Conservation (phyloP, 176 grass and related monocot genomes). For the Eleusine coracana region DNA sequence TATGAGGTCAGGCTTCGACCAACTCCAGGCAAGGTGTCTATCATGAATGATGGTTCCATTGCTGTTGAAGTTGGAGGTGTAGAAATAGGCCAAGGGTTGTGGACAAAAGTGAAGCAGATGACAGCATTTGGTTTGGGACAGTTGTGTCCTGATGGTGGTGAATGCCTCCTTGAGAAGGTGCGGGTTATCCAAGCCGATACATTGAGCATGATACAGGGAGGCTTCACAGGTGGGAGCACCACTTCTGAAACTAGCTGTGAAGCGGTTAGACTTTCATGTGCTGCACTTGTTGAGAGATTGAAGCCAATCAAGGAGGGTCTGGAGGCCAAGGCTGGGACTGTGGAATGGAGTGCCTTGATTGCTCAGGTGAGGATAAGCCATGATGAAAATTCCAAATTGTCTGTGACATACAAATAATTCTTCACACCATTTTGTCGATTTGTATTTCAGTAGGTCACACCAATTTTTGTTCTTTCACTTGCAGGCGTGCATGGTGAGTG, state of each 20-base stretch:
- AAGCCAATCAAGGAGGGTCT: conserved; percentile 70
- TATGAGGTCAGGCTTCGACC: conserved; percentile 40
- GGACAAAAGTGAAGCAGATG: conserved; percentile 93
- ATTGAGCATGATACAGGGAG: conserved; percentile 76
- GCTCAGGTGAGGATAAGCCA: conserved; percentile 44
- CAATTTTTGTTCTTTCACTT: conserved; percentile 7
- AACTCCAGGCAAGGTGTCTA: conserved; percentile 78
- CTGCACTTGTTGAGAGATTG: conserved; percentile 57
- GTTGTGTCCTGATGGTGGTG: conserved; percentile 46
- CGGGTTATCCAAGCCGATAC: conserved; percentile 80
- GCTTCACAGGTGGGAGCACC: conserved; percentile 74
- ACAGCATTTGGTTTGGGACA: conserved; percentile 62
- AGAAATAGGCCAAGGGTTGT: conserved; percentile 85
- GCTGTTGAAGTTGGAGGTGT: conserved; percentile 84
- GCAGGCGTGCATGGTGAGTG: conserved; percentile 55
- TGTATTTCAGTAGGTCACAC: background rate
- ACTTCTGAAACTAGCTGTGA: conserved; percentile 83
- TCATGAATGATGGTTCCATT: conserved; percentile 83
- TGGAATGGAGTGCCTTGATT: conserved; percentile 68
- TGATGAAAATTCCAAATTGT: background rate
- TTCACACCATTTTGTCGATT: background rate
- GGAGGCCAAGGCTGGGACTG: conserved; percentile 43
- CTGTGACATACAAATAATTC: background rate
- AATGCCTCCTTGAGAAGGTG: conserved; percentile 63
- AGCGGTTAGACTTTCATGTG: conserved; percentile 60